Evolutionary conservation across 2,329 filamentous ascomycete genomes (phyloP), one percentile per base, ranked within the genome.

Genomic region (Coleophoma eucalyptorum): DNA sequence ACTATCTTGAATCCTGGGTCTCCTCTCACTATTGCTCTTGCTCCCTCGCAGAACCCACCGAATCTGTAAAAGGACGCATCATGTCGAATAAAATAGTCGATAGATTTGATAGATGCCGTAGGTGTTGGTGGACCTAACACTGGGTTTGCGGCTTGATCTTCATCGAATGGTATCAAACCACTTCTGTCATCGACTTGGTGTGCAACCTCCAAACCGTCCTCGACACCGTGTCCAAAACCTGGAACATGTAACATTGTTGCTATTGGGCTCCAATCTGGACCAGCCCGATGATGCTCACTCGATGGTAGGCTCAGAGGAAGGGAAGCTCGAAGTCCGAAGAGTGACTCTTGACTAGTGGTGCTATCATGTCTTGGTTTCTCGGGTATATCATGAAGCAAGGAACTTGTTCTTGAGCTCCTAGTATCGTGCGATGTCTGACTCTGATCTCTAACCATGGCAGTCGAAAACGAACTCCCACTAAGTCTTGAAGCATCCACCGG

Each of bases 41-140:
- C 60, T 5, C 63, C 63, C 2, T 63, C 62, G 48, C 63, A 66
- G 35, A 66, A 66, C 2, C 63, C 63, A 12, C 60, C 61, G 43
- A 59, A 60, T 43, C 57, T 62, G 50, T 58, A 64, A 46, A 66
- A 66, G 1, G 63, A 65, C 32, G 52, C 55, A 54, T 65, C 61
- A 26, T 59, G 58, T 12, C 55, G 52, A 41, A 65, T 63, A 4
- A 58, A 61, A 45, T 55, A 54, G 26, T 63, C 60, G 18, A 60
- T 56, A 12, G 58, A 59, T 35, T 54, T 61, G 38, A 60, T 43
- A 5, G 62, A 63, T 7, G 57, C 43, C 6, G 57, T 53, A 6
- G 58, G 55, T 19, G 57, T 60, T 35, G 48, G 40, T 26, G 26
- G 26, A n/a, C n/a, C n/a, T n/a, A n/a, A n/a, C n/a, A n/a, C n/a